phyloP scores from a whole-genome alignment of 2,329 filamentous ascomycete genomes.

The Stagonosporopsis cucurbitacearum region DNA sequence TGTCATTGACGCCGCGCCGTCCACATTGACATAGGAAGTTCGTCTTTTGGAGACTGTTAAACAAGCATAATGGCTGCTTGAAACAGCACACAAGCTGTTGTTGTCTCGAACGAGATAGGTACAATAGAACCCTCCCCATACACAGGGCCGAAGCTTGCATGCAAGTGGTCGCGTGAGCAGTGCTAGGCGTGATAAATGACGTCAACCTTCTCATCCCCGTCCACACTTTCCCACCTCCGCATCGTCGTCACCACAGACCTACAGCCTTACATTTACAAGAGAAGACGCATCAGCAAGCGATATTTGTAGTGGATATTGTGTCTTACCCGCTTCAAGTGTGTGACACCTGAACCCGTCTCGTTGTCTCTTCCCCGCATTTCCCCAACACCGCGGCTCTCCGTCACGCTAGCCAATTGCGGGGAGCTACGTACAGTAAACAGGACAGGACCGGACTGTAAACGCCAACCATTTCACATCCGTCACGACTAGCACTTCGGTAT shows the following conservation, averaged over 20 bases:
- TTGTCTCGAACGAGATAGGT: no score
- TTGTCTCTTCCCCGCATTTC: conserved; percentile 15
- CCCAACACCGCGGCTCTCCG: not conserved
- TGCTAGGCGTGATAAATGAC: not conserved
- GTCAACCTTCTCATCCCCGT: not conserved
- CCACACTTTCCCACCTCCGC: not conserved
- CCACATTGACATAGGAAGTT: no score
- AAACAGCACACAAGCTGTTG: no score
- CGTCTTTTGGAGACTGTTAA: no score
- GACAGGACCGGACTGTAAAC: no score
- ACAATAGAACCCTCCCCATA: no score
- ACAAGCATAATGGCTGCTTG: no score
- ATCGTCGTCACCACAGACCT: not conserved
- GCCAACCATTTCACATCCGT: not conserved
- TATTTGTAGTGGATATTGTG: no score
- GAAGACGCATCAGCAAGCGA: not conserved
- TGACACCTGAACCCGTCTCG: not conserved
- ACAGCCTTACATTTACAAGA: not conserved
- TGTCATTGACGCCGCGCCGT: no score
- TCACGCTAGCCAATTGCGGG: not conserved
- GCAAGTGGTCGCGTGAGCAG: conserved; percentile 11
- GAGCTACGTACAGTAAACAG: not conserved
- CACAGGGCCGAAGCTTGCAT: no score
- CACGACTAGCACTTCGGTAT: no score
- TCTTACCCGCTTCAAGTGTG: no score